Conservation (phyloP, 371 early-diverging fungal genomes). For the Mucor circinelloides region DNA sequence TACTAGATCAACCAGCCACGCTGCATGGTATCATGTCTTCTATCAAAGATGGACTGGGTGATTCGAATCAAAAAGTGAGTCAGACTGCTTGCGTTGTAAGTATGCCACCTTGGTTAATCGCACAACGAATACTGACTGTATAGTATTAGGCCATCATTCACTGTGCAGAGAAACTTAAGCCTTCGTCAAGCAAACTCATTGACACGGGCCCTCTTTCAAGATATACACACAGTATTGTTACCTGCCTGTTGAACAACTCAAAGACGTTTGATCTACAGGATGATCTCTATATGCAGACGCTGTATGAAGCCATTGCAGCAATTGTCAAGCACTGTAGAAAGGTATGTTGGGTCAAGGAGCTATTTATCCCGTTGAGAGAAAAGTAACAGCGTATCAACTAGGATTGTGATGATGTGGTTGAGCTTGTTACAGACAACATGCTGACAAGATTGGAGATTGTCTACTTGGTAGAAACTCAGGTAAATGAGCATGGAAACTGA, state of each 20-base stretch:
- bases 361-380: not conserved
- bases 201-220: not conserved
- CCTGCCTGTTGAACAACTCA: not conserved
- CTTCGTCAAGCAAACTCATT: not conserved
- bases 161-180: not conserved
- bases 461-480: not conserved
- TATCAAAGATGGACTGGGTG: not conserved
- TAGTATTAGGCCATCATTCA: not conserved
- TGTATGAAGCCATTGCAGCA: not conserved
- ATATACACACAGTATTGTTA: not conserved
- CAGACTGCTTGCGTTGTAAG: conserved; percentile 4
- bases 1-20: not conserved
- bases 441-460: not conserved
- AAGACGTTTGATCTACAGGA: not conserved
- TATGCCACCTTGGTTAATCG: not conserved
- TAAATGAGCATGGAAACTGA: not conserved
- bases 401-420: not conserved
- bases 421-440: not conserved
- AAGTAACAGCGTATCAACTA: not conserved
- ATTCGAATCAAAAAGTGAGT: not conserved
- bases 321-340: not conserved
- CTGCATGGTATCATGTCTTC: not conserved
- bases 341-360: not conserved
- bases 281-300: not conserved
- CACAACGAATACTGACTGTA: not conserved